Evolutionary conservation across 768 basidiomycete genomes (phyloP).

Genomic region (Mycena filopes): DNA sequence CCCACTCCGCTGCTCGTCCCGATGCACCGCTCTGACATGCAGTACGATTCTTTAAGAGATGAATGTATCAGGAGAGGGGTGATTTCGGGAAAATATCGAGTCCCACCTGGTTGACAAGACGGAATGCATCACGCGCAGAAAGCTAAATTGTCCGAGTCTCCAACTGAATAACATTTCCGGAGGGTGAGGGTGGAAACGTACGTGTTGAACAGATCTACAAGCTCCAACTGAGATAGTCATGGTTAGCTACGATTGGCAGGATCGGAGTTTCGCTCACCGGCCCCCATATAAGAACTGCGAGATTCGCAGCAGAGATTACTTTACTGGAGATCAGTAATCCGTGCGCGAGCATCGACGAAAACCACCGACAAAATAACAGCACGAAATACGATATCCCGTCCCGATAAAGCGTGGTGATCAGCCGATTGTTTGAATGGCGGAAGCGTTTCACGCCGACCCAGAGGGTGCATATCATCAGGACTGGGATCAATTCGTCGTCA

Average conservation of each 20-base stretch:
- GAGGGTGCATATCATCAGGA: constrained; percentile 17
- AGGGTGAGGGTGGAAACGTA: no score
- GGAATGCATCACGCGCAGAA: no score
- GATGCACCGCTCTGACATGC: no score
- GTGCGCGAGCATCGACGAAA: not conserved
- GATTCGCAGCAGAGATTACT: constrained; percentile 33
- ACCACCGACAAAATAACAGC: constrained; percentile 1
- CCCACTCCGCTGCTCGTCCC: no score
- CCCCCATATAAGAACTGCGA: constrained; percentile 31
- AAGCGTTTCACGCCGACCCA: constrained; percentile 11
- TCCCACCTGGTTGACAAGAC: no score
- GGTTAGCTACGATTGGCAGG: not conserved
- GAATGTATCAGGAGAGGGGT: no score
- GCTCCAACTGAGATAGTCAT: constrained; percentile 14
- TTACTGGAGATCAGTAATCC: not conserved
- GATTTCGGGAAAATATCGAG: no score
- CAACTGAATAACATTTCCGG: no score
- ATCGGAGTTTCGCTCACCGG: constrained; percentile 24
- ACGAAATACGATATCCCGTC: constrained; percentile 23
- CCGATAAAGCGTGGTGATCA: constrained; percentile 14
- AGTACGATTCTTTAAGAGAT: no score
- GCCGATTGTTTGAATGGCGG: constrained; percentile 7
- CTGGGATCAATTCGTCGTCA: no score
- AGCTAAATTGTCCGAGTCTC: no score
- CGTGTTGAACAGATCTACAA: constrained; percentile 35